Evolutionary conservation across 208 protist genomes (phyloP).

Genomic region (Acanthamoeba healyi): DNA sequence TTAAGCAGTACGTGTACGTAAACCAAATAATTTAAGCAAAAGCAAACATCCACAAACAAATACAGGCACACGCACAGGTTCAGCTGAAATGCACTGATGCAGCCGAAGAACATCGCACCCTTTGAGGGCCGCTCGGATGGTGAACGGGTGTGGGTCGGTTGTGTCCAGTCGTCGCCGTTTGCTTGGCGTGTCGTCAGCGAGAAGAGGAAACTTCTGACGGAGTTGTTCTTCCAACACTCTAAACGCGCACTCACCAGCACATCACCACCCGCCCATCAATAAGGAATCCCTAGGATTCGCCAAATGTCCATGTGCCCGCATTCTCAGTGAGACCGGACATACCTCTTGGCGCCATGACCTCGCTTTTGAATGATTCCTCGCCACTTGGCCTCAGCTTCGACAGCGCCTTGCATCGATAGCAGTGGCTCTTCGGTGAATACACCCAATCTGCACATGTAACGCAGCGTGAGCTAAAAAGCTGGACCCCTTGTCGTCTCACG

Average conservation of each 20-base stretch:
- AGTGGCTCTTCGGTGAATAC: not conserved
- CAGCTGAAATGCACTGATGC: too few species aligned
- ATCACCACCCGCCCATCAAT: too few species aligned
- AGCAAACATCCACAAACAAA: too few species aligned
- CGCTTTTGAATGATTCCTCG: not conserved
- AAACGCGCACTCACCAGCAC: too few species aligned
- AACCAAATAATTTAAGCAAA: too few species aligned
- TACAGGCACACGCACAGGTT: too few species aligned
- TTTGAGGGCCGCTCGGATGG: not conserved
- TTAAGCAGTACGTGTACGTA: too few species aligned
- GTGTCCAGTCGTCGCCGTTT: not conserved
- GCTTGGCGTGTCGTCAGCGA: not conserved
- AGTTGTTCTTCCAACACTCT: slow-evolving; percentile 38
- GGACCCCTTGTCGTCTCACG: too few species aligned
- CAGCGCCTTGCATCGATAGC: not conserved
- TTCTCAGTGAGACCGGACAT: too few species aligned
- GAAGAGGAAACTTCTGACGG: not conserved
- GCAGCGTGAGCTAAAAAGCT: too few species aligned
- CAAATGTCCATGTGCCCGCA: too few species aligned
- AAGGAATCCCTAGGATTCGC: too few species aligned
- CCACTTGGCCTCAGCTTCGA: slow-evolving; percentile 42
- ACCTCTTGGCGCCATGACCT: not conserved
- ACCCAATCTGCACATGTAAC: not conserved
- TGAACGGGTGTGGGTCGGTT: not conserved
- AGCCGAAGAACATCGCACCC: not conserved